A percentile compares a stretch with the other conserved stretches of the same genome.
Evolutionary conservation across 805 yeast species (phyloP).

Genomic region (Wickerhamiella brachini): DNA sequence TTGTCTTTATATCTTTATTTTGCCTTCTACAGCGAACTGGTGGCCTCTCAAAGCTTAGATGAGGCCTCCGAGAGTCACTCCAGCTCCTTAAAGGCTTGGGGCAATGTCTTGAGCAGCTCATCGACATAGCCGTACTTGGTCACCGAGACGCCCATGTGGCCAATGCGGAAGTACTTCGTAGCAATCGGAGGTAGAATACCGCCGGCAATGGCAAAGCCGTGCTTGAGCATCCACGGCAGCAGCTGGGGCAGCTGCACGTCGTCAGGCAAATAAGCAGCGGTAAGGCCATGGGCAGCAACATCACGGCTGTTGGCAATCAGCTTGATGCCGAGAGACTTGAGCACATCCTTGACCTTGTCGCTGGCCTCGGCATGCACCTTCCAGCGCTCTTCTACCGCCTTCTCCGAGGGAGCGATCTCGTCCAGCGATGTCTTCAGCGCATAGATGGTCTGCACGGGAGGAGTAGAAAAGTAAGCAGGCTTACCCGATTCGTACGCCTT

Average conservation of each 20-base stretch:
- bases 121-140: conserved; percentile 46
- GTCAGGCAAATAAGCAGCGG: conserved; percentile 75
- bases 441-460: conserved; percentile 77
- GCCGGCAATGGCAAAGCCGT: conserved; percentile 72
- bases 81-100: conserved; percentile 19
- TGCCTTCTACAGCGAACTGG: background rate
- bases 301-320: conserved; percentile 46
- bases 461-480: conserved; percentile 88
- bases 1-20: too few species aligned
- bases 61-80: background rate
- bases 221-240: conserved; percentile 38
- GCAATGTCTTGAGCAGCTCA: conserved; percentile 34
- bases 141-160: conserved; percentile 88
- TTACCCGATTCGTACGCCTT: conserved; percentile 67
- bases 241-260: conserved; percentile 56
- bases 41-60: too few species aligned
- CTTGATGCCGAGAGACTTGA: conserved; percentile 49
- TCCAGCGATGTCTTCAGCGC: conserved; percentile 66
- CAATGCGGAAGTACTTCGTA: conserved; percentile 78
- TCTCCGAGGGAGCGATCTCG: conserved; percentile 36
- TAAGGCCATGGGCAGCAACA: conserved; percentile 75
- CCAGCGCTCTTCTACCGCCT: conserved; percentile 45
- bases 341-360: conserved; percentile 44
- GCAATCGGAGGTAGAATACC: conserved; percentile 76
- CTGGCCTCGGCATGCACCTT: conserved; percentile 50